Percentiles rank a stretch among this genome's conserved stretches.
These are phyloP conservation scores for Nicotiana obtusifolia DNA, from an alignment of 257 asterid genomes.

Conservation along the genomic window DNA sequence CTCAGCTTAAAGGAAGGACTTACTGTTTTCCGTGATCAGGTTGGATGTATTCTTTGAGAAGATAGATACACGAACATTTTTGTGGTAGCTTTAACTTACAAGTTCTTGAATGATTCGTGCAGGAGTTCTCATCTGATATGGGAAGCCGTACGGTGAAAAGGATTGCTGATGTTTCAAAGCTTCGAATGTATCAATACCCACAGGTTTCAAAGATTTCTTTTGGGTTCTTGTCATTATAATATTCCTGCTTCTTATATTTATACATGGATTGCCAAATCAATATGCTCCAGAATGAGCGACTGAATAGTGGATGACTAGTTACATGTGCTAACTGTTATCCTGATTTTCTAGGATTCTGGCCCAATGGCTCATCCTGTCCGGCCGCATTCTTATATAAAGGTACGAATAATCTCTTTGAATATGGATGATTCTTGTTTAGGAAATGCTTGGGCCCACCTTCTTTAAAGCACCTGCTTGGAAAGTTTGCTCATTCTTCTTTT, in stretches of 20 bases:
- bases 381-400: conserved; percentile 82
- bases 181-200: conserved; percentile 66
- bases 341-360: conserved; percentile 68
- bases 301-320: neutral
- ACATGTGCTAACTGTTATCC: neutral
- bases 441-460: neutral
- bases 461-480: conserved; percentile 2
- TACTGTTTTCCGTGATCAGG: conserved; percentile 98
- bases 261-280: neutral
- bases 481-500: conserved; percentile 19
- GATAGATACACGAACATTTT: neutral
- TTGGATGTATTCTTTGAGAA: conserved; percentile 16
- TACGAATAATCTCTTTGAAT: conserved; percentile 17
- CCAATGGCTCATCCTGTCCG: conserved; percentile 94
- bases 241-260: neutral
- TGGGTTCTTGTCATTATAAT: neutral
- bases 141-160: conserved; percentile 82
- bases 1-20: conserved; percentile 99
- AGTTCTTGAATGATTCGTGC: conserved; percentile 13
- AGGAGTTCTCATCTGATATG: conserved; percentile 88
- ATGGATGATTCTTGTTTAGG: neutral
- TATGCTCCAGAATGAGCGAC: neutral
- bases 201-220: conserved; percentile 36
- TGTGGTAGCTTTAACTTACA: neutral
- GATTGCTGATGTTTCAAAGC: conserved; percentile 66